Percentiles rank a stretch among this genome's conserved stretches.
Conservation (phyloP, 2,329 filamentous ascomycete genomes). For the Fusarium bactridioides region DNA sequence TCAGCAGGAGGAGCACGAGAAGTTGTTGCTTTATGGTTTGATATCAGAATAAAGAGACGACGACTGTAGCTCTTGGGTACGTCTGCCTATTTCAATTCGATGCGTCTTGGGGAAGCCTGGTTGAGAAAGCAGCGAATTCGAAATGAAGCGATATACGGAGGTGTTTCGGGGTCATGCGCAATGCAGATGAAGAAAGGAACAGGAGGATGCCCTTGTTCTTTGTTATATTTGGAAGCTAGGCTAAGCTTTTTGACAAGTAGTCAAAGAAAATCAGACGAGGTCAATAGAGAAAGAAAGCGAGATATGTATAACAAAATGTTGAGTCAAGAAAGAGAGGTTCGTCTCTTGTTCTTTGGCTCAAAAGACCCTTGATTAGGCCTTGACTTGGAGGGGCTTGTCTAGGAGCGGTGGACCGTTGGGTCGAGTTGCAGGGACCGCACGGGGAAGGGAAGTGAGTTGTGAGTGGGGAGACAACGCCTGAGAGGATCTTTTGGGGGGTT, state of each 20-base stretch:
- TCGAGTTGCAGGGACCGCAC: conserved; percentile 41
- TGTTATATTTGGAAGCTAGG: conserved; percentile 40
- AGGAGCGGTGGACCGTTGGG: conserved; percentile 44
- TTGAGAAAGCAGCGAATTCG: conserved; percentile 31
- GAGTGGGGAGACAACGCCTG: conserved; percentile 34
- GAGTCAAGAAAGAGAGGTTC: neutral
- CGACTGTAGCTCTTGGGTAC: neutral
- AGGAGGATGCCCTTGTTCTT: conserved; percentile 17
- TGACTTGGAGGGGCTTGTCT: conserved; percentile 39
- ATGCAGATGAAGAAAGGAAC: conserved; percentile 31
- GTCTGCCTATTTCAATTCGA: conserved; percentile 5
- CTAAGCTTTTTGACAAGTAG: conserved; percentile 34
- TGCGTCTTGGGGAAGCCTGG: conserved; percentile 10
- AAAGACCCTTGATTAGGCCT: conserved; percentile 38
- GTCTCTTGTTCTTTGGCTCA: conserved; percentile 30
- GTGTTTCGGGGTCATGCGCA: conserved; percentile 31
- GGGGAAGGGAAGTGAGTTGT: conserved; percentile 28
- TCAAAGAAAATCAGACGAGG: conserved; percentile 17
- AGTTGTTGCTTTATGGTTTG: neutral
- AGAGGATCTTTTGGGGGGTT: conserved; percentile 1
- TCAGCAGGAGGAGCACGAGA: neutral
- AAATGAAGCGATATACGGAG: conserved; percentile 30
- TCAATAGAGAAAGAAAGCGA: conserved; percentile 8
- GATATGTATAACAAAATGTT: conserved; percentile 6
- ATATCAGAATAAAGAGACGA: neutral